Evolutionary conservation across 1,284 basidiomycete genomes (phyloP), one percentile per base, ranked within the genome.

Genomic region (Malassezia vespertilionis): DNA sequence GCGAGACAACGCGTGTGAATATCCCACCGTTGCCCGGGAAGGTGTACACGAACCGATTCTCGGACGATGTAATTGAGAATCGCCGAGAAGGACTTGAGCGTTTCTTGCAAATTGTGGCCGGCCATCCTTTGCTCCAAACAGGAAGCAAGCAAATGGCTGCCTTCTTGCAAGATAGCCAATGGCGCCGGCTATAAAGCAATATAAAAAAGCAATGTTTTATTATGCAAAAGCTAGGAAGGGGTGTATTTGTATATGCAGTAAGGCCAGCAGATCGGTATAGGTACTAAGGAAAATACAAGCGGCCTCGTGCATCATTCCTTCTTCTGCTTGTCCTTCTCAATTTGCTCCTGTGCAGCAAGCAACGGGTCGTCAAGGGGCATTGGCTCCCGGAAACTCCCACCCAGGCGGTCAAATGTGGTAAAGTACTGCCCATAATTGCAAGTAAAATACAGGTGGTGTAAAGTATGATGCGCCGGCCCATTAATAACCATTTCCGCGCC

Each of bases 341-440:
- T n/a, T n/a, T n/a, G 7, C 36, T 38, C 26, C 5, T 14, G 10
- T 12, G 72, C 69, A 26, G 86, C 85, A 23, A 83, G 75, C 43
- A 95, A 62, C 1, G 93, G 91, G 69, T 97, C 91, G 35, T 95
- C 80, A 45, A 79, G 76, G 9, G 82, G 78, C 46, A 78, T 78
- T 2, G 91, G 91, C 47, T 87, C 82, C 44, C 87, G 82, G 74
- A 95, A 96, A 7, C 85, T 88, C 41, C 80, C 80, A 51, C 82
- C 83, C 42, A 77, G 76, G 40, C 82, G 80, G 74, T 99, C 91
- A 27, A 87, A 87, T 79, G 83, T 88, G 35, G 89, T 95, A 72
- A 97, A 96, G 76, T 96, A 97, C 81, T 76, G 71, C 15, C 89
- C 90, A 72, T 91, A 95, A 76, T 95, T 95, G 66, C 86, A 84